Percentiles rank a stretch among this genome's conserved stretches.
phyloP scores from a whole-genome alignment of 129 eudicot genomes.

The Solidago caesia region DNA sequence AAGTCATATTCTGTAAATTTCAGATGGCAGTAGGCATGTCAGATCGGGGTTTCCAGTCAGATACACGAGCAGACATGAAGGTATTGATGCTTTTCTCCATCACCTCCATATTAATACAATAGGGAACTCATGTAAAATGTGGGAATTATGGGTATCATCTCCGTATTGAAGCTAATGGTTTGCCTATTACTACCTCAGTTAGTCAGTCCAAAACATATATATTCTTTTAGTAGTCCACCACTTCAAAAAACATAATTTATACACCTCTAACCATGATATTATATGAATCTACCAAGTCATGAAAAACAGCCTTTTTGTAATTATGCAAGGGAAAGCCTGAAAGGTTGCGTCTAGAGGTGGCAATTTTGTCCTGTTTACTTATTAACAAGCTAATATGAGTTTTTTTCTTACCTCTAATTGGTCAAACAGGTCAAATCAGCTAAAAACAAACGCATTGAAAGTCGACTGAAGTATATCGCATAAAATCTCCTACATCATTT shows the following conservation, averaged over 20 bases:
- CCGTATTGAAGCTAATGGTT: neutral
- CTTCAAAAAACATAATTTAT: neutral
- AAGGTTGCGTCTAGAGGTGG: neutral
- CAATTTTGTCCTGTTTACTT: no score
- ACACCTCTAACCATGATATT: slow-evolving; percentile 1
- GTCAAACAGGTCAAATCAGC: no score
- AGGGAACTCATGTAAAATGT: slow-evolving; percentile 2
- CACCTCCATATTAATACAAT: slow-evolving; percentile 14
- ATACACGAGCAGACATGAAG: slow-evolving; percentile 83
- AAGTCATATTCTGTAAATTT: slow-evolving; percentile 28
- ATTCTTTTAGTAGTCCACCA: neutral
- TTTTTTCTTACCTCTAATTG: no score
- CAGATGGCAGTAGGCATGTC: slow-evolving; percentile 99
- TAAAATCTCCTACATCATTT: no score
- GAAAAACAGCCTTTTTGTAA: slow-evolving; percentile 1
- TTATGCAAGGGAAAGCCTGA: neutral
- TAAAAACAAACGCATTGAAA: no score
- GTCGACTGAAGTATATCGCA: no score
- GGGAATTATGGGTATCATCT: neutral
- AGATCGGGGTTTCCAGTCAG: slow-evolving; percentile 63
- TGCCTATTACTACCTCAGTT: neutral
- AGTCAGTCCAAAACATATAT: neutral
- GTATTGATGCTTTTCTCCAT: slow-evolving; percentile 36
- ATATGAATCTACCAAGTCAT: neutral
- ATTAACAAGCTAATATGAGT: no score